Percentiles rank a stretch among this genome's conserved stretches.
These are phyloP conservation scores for Pigoraptor vietnamica DNA, from an alignment of 78 protist species.

Conservation along the genomic window DNA sequence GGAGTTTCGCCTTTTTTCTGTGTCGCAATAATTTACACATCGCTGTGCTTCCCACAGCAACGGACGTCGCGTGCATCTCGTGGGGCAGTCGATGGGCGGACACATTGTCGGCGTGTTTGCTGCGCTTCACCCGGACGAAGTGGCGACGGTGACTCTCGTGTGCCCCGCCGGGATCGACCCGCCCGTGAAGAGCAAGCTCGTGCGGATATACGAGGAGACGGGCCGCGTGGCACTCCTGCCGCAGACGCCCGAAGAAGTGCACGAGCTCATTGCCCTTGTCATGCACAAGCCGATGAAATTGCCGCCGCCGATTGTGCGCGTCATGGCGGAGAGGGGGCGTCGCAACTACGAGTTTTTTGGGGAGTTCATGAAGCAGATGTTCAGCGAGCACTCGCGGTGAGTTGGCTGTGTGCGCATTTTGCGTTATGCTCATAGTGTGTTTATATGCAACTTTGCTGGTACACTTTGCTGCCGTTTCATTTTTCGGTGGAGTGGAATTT, in stretches of 20 bases:
- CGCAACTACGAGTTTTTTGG: background rate
- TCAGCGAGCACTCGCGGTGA: background rate
- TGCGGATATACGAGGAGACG: background rate
- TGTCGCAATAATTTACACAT: too few relatives aligned
- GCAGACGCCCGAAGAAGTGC: background rate
- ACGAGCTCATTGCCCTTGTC: background rate
- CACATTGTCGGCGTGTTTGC: background rate
- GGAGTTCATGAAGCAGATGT: background rate
- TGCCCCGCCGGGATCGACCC: background rate
- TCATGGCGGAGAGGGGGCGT: background rate
- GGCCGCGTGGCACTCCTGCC: background rate
- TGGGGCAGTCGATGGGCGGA: conserved; percentile 1
- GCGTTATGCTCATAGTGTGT: too few relatives aligned
- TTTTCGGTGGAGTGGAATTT: too few relatives aligned
- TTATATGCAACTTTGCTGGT: too few relatives aligned
- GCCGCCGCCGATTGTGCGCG: background rate
- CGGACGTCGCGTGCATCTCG: background rate
- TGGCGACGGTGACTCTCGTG: background rate
- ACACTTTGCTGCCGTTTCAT: too few relatives aligned
- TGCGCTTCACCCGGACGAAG: background rate
- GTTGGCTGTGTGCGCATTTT: too few relatives aligned
- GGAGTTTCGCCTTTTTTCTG: too few relatives aligned
- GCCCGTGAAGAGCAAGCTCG: background rate
- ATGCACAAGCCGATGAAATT: background rate
- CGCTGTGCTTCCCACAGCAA: too few relatives aligned